Evolutionary conservation across 371 early-diverging fungal genomes (phyloP), one percentile per base, ranked within the genome.

Genomic region (Polyrhizophydium stewartii): DNA sequence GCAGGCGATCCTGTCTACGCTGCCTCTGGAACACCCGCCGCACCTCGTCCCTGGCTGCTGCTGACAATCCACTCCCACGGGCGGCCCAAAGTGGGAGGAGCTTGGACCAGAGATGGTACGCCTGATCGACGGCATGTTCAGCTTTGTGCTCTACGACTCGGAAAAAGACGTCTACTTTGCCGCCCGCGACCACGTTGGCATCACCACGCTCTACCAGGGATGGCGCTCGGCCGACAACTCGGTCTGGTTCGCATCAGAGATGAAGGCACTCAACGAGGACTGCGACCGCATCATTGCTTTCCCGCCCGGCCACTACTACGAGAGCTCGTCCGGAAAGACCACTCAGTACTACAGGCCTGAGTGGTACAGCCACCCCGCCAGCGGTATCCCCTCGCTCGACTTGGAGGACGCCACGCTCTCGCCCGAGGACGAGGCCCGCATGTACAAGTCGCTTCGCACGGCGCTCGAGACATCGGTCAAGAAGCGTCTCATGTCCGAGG

Each of bases 181-280:
- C 30, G 94, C 94, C 40, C 91, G 97, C 63, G 97, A 97, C 64
- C 94, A 96, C 56, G 91, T 97, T 68, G 97, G 97, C 67, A 92
- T 97, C 76, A 96, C 96, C 55, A 94, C 97, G 24, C 82, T 97
- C 37, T 97, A 97, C 83, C 89, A 91, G 66, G 96, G 97, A 47
- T 92, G 89, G 84, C 84, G 85, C 65, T 77, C 82, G 61, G 83
- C 86, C 72, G 94, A 95, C 58, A 87, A 84, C 57, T 91, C 94
- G 5, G 84, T 92, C 52, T 97, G 89, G 77, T 90, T 96, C 66
- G 79, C 94, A 17, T 93, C 93, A 13, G 97, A 97, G 72, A 85
- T 97, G 77, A 97, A 97, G 80, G 77, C 90, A 22, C 78, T 97
- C 41, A 88, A 92, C 79, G 93, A 93, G 65, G 92, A 93, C 67